Evolutionary conservation across 23 red algal species (phyloP), one percentile per base, ranked within the genome.

Genomic region (Gracilariopsis chorda): DNA sequence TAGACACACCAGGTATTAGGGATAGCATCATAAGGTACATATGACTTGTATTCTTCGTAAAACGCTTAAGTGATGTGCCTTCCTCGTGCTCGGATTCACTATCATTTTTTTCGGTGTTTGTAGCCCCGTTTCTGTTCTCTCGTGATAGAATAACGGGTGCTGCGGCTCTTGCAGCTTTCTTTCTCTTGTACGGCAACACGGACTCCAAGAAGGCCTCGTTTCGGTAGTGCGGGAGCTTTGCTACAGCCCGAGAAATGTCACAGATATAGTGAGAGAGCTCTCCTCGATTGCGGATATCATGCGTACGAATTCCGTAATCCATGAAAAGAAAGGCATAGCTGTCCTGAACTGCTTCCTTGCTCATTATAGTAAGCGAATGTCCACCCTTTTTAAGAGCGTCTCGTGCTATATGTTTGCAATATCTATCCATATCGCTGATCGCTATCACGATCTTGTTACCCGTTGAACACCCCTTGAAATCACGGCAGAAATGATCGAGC

Each of bases 251-350:
- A 45, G 83, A 69, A 61, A 88, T 29, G 23, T 74, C 48, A 48
- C 48, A 32, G 57, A 88, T 74, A 24, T 51, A 88, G 12, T 44
- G 44, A 43, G 46, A 16, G 9, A 65, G 29, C 33, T 88, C 83
- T 2, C 52, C 48, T 3, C 10, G 9, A 59, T 88, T 63, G 0
- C 20, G 35, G 43, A 70, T 40, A 30, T 55, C 64, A 24, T 88
- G 83, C 9, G 83, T 88, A 46, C 83, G 64, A 76, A 88, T 88
- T 42, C 69, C 83, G 36, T 73, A 77, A 11, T 88, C 83, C 49
- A 88, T 14, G 46, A 51, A 88, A 60, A 88, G 55, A 24, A 35
- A 72, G 1, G 65, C 24, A 70, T 88, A 88, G 48, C 83, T 73
- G 48, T 88, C 83, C 34, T 88, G 83, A 17, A 88, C 62, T 3